Conservation (phyloP, 148 eudicot species). For the Euryodendron excelsum region DNA sequence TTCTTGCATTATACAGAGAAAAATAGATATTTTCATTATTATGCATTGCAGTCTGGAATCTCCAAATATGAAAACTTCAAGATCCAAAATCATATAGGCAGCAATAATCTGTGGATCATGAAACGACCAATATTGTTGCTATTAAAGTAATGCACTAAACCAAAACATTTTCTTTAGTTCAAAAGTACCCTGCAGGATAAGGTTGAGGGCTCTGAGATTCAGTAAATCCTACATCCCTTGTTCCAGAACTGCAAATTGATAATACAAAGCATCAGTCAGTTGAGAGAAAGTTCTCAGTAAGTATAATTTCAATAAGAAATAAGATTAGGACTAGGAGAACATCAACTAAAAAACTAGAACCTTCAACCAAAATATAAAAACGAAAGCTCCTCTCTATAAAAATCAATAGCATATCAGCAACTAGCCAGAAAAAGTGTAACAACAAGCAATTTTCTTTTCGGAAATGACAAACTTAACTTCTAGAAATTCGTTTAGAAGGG, state of each 20-base stretch:
- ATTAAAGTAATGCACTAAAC: neutral
- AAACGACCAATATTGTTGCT: neutral
- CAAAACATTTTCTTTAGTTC: neutral
- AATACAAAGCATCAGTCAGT: neutral
- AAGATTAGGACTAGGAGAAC: neutral
- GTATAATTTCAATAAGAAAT: neutral
- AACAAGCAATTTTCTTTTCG: neutral
- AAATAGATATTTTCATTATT: neutral
- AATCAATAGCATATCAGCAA: neutral
- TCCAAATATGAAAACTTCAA: neutral
- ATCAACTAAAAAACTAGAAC: neutral
- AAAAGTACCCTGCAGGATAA: slow-evolving; percentile 31
- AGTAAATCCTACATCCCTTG: slow-evolving; percentile 13
- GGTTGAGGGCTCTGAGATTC: slow-evolving; percentile 19
- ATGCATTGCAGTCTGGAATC: neutral
- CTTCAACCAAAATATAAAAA: neutral
- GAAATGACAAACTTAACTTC: neutral
- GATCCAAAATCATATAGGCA: neutral
- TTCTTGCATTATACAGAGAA: neutral
- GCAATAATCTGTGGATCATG: neutral
- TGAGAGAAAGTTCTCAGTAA: too few relatives aligned
- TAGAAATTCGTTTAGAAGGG: neutral
- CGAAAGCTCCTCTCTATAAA: too few relatives aligned
- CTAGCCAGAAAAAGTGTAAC: neutral
- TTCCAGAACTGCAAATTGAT: slow-evolving; percentile 23